phyloP scores from a whole-genome alignment of 352 stramenopile genomes.

The Phytophthora litchii region DNA sequence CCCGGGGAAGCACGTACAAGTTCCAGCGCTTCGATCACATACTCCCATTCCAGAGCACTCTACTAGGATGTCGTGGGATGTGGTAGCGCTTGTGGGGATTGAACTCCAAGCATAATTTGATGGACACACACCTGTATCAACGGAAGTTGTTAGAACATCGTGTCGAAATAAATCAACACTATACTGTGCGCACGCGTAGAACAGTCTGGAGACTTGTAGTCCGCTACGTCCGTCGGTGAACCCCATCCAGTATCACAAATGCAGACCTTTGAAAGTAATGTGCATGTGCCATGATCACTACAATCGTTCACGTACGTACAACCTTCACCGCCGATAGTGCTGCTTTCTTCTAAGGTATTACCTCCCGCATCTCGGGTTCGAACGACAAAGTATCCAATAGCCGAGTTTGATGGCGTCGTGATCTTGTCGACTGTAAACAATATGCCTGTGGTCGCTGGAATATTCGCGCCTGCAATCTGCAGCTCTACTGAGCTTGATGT shows the following conservation, averaged over 20 bases:
- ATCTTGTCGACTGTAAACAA: conserved; percentile 52
- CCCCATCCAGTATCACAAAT: conserved; percentile 71
- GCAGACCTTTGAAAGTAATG: conserved; percentile 64
- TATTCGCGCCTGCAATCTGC: conserved; percentile 35
- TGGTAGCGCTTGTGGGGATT: conserved; percentile 43
- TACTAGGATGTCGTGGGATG: conserved; percentile 47
- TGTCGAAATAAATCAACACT: not conserved
- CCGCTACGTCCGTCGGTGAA: conserved; percentile 63
- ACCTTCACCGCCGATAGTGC: conserved; percentile 58
- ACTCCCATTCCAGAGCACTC: conserved; percentile 91
- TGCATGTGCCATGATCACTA: conserved; percentile 82
- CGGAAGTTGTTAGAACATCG: not conserved
- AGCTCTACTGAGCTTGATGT: conserved; percentile 38
- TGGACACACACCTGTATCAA: conserved; percentile 57
- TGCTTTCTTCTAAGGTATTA: conserved; percentile 62
- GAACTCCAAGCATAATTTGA: conserved; percentile 58
- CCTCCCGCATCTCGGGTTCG: conserved; percentile 48
- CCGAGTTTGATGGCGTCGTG: conserved; percentile 51
- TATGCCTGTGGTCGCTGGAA: conserved; percentile 34
- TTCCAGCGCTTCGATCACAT: conserved; percentile 76
- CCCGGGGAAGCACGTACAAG: conserved; percentile 83
- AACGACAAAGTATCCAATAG: conserved; percentile 55
- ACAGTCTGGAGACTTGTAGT: conserved; percentile 84
- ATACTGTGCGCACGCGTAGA: conserved; percentile 50
- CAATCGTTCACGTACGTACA: conserved; percentile 82